A percentile compares a stretch with the other conserved stretches of the same genome.
These are phyloP conservation scores for Cenchrus americanus DNA, from an alignment of 176 grass and related monocot species.

Conservation along the genomic window DNA sequence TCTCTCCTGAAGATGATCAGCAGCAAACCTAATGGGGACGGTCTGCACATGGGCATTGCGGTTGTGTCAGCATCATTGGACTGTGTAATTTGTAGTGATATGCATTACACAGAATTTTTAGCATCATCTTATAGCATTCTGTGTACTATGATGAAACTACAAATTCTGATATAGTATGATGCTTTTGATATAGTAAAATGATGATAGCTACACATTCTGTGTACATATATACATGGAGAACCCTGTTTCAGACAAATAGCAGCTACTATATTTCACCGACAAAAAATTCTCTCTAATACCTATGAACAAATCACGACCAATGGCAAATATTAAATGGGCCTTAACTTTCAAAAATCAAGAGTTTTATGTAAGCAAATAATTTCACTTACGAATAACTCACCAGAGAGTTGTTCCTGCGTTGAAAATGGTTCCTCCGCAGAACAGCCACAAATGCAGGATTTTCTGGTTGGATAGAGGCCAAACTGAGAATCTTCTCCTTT, in stretches of 20 bases:
- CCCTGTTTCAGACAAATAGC: not conserved
- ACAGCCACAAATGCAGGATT: conserved; percentile 58
- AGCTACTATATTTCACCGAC: not conserved
- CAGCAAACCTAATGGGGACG: conserved; percentile 33
- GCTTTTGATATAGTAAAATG: not conserved
- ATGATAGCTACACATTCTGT: not conserved
- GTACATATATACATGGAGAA: not conserved
- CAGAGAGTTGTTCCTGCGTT: conserved; percentile 8
- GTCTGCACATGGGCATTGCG: conserved; percentile 15
- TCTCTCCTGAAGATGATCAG: conserved; percentile 26
- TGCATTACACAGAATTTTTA: too few relatives aligned
- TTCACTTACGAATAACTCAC: conserved; percentile 12
- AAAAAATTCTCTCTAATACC: not conserved
- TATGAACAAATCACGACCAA: not conserved
- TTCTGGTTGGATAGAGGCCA: conserved; percentile 15
- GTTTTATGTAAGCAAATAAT: not conserved
- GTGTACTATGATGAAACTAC: too few relatives aligned
- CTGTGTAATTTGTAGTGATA: too few relatives aligned
- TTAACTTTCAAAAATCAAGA: not conserved
- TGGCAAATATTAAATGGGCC: not conserved
- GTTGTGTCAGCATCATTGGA: not conserved
- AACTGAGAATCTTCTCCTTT: conserved; percentile 6
- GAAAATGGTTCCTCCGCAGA: not conserved
- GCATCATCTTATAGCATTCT: too few relatives aligned
- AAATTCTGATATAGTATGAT: not conserved